phyloP scores from a whole-genome alignment of 805 yeast genomes.

The Brettanomyces anomalus region DNA sequence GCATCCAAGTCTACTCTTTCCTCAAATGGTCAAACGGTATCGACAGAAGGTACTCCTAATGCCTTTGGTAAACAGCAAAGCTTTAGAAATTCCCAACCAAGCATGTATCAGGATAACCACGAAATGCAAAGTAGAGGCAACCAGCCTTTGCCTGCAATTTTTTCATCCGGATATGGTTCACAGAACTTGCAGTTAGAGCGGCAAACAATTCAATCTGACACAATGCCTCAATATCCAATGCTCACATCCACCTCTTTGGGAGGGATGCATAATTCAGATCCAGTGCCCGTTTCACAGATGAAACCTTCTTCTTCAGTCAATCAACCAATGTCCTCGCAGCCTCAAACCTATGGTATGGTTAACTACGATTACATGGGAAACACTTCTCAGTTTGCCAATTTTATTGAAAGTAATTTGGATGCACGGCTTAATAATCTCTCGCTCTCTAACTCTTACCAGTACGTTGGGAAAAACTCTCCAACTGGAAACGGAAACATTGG shows the following conservation, averaged over 20 bases:
- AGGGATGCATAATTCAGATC: neutral
- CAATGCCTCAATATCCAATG: constrained; percentile 1
- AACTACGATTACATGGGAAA: neutral
- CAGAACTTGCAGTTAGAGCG: neutral
- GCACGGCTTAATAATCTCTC: constrained; percentile 11
- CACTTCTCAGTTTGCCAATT: constrained; percentile 3
- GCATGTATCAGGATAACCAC: too few species aligned
- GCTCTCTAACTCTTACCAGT: constrained; percentile 7
- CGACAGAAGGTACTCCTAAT: too few species aligned
- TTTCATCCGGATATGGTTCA: neutral
- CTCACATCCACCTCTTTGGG: constrained; percentile 3
- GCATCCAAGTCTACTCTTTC: too few species aligned
- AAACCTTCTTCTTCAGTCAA: constrained; percentile 2
- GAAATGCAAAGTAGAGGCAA: neutral
- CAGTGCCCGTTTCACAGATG: constrained; percentile 1
- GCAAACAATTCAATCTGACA: neutral
- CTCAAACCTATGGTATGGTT: neutral
- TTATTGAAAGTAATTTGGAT: constrained; percentile 14
- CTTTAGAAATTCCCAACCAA: too few species aligned
- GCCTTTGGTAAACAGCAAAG: too few species aligned
- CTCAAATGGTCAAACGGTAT: too few species aligned
- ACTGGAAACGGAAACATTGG: neutral
- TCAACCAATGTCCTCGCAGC: neutral
- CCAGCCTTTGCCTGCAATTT: neutral
- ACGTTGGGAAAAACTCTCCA: neutral